phyloP scores from a whole-genome alignment of 1,284 basidiomycete species.

The Vanrija sp. region DNA sequence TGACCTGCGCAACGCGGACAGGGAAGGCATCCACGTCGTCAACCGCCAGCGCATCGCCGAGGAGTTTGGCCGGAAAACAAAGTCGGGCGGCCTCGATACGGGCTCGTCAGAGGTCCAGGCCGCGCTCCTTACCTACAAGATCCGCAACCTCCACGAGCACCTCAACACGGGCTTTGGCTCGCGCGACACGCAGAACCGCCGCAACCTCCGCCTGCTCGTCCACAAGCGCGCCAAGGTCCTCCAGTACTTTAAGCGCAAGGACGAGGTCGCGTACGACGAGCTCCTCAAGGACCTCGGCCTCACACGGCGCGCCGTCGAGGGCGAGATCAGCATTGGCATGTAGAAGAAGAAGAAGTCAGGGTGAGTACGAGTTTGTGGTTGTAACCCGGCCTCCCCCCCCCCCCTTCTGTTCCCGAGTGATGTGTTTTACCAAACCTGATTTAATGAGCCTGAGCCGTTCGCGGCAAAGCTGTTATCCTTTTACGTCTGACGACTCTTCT shows the following conservation, averaged over 20 bases:
- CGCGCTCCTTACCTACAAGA: slow-evolving; percentile 79
- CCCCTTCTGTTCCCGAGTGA: slow-evolving; percentile 21
- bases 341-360: slow-evolving; percentile 14
- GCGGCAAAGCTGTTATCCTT: slow-evolving; percentile 27
- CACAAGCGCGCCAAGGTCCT: slow-evolving; percentile 80
- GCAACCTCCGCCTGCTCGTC: slow-evolving; percentile 67
- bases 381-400: neutral
- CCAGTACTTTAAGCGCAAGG: slow-evolving; percentile 67
- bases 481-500: slow-evolving; percentile 13
- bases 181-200: slow-evolving; percentile 74
- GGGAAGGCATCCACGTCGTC: slow-evolving; percentile 75
- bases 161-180: slow-evolving; percentile 56
- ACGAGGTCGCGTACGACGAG: slow-evolving; percentile 68
- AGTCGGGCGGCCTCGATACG: slow-evolving; percentile 54
- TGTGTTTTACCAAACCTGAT: slow-evolving; percentile 48
- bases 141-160: slow-evolving; percentile 77
- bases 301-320: slow-evolving; percentile 76
- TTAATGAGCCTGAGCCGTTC: slow-evolving; percentile 48
- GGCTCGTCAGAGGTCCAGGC: slow-evolving; percentile 86
- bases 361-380: neutral
- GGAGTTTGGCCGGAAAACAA: slow-evolving; percentile 62
- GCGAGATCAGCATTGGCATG: slow-evolving; percentile 65
- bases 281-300: slow-evolving; percentile 72
- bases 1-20: slow-evolving; percentile 82
- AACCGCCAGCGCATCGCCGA: slow-evolving; percentile 75